Conservation (phyloP, 441 rosid genomes). For the Arabidopsis hybrid region DNA sequence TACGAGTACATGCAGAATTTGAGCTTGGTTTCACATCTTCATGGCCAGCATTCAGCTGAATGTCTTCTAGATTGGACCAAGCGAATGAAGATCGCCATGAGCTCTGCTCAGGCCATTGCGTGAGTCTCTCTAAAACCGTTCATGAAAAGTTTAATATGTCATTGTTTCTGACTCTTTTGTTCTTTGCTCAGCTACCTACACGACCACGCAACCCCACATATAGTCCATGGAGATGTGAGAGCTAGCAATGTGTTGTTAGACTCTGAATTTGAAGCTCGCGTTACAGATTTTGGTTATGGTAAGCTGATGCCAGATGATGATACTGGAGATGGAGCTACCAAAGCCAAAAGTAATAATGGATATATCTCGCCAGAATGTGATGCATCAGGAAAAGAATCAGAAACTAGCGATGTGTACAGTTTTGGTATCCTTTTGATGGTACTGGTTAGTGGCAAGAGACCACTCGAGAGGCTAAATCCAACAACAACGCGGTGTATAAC, state of each 20-base stretch:
- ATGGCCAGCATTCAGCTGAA: conserved; percentile 90
- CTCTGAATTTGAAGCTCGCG: conserved; percentile 57
- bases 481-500: conserved; percentile 61
- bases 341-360: conserved; percentile 59
- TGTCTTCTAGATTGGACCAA: conserved; percentile 84
- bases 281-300: conserved; percentile 72
- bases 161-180: conserved; percentile 32
- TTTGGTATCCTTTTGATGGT: conserved; percentile 68
- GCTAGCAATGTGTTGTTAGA: conserved; percentile 69
- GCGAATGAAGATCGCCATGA: conserved; percentile 80
- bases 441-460: conserved; percentile 62
- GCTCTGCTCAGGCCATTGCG: conserved; percentile 93
- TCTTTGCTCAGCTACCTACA: conserved; percentile 78
- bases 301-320: conserved; percentile 62
- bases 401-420: conserved; percentile 66
- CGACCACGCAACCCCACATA: conserved; percentile 84
- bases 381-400: conserved; percentile 68
- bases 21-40: conserved; percentile 92
- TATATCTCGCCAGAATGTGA: conserved; percentile 70
- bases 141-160: background rate
- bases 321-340: conserved; percentile 59
- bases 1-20: conserved; percentile 93
- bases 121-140: conserved; percentile 50
- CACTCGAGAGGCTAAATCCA: conserved; percentile 59
- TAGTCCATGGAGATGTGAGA: conserved; percentile 73